Percentiles rank a stretch among this genome's conserved stretches.
These are phyloP conservation scores for Pontederia paniculata DNA, from an alignment of 176 grass and related monocot genomes.

Conservation along the genomic window DNA sequence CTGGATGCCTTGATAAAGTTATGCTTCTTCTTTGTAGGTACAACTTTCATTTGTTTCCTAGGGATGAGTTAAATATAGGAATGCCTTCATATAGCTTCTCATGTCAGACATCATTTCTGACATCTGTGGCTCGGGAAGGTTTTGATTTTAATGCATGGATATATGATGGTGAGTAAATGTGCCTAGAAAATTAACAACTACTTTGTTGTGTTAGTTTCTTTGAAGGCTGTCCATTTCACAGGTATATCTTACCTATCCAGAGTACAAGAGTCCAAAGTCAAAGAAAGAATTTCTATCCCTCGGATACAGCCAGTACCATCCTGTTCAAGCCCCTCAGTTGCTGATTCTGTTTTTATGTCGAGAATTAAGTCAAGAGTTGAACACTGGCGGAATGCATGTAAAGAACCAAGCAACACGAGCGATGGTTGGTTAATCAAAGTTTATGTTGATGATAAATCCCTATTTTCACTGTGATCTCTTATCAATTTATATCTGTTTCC, in stretches of 20 bases:
- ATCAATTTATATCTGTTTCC: slow-evolving; percentile 7
- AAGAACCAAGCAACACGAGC: slow-evolving; percentile 33
- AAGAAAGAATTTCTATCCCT: slow-evolving; percentile 35
- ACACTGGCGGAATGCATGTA: slow-evolving; percentile 41
- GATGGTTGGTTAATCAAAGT: slow-evolving; percentile 37
- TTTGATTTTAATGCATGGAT: slow-evolving; percentile 98
- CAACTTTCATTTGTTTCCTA: slow-evolving; percentile 95
- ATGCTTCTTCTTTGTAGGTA: slow-evolving; percentile 38
- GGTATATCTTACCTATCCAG: slow-evolving; percentile 94
- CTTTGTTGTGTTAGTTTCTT: neutral
- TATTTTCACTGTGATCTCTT: slow-evolving; percentile 12
- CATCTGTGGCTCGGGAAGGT: slow-evolving; percentile 68
- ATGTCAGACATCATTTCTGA: slow-evolving; percentile 75
- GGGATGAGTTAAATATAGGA: slow-evolving; percentile 57
- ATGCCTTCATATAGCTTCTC: slow-evolving; percentile 91
- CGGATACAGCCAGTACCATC: slow-evolving; percentile 11
- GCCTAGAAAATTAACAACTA: neutral
- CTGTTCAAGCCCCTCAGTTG: slow-evolving; percentile 38
- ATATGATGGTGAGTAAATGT: slow-evolving; percentile 61
- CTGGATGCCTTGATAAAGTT: slow-evolving; percentile 13
- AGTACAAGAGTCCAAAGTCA: slow-evolving; percentile 78
- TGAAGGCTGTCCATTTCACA: slow-evolving; percentile 26
- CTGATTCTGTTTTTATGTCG: slow-evolving; percentile 62
- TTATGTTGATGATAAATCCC: neutral
- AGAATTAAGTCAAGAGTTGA: slow-evolving; percentile 62